Conservation (phyloP, 2,329 filamentous ascomycete genomes). For the Aureobasidium sp. region DNA sequence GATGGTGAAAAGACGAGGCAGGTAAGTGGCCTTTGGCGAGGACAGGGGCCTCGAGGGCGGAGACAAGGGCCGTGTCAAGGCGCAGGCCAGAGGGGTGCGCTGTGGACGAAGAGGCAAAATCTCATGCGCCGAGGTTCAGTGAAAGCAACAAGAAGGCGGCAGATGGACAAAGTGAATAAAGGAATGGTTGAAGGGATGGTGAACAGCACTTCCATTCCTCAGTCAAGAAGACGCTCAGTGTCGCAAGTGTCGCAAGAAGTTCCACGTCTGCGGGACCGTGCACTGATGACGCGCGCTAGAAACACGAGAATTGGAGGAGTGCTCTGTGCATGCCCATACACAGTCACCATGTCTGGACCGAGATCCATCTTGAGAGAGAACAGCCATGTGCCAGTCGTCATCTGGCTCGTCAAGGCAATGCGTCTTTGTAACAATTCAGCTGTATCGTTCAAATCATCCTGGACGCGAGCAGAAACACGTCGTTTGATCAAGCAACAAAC, state of each 20-base stretch:
- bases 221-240: background rate
- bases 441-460: background rate
- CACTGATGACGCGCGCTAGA: background rate
- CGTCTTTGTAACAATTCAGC: background rate
- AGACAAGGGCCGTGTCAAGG: background rate
- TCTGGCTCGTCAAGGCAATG: background rate
- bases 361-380: background rate
- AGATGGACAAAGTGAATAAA: background rate
- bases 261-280: background rate
- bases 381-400: background rate
- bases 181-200: slow-evolving; percentile 3
- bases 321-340: background rate
- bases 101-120: background rate
- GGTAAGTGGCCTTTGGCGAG: background rate
- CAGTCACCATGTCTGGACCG: background rate
- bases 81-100: background rate
- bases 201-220: background rate
- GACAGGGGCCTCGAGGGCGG: slow-evolving; percentile 5
- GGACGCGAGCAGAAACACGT: background rate
- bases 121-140: background rate
- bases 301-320: background rate
- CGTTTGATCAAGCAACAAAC: background rate
- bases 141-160: background rate
- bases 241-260: background rate
- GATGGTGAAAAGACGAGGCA: background rate